phyloP scores from a whole-genome alignment of 1,284 basidiomycete species.

The Marasmius tenuissimus region DNA sequence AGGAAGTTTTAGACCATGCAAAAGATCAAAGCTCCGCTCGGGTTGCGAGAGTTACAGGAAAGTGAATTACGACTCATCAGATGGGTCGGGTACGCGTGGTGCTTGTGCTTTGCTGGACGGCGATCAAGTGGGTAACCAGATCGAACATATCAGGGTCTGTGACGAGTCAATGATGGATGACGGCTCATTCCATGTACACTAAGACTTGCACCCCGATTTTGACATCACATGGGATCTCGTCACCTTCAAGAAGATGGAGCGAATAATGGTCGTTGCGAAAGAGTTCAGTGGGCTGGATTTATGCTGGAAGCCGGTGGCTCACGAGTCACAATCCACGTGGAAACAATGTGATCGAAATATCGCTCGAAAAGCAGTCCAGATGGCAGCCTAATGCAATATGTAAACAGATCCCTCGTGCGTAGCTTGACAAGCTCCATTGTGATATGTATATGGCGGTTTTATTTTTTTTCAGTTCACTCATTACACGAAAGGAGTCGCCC shows the following conservation, averaged over 20 bases:
- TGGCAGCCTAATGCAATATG: too few relatives aligned
- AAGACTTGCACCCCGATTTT: slow-evolving; percentile 7
- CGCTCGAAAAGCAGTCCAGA: too few relatives aligned
- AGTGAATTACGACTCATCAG: slow-evolving; percentile 33
- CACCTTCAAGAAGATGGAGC: slow-evolving; percentile 28
- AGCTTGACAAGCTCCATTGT: too few relatives aligned
- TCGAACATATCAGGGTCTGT: background rate
- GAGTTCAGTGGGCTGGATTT: slow-evolving; percentile 37
- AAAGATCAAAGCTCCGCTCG: background rate
- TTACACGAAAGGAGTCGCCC: too few relatives aligned
- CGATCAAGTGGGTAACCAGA: slow-evolving; percentile 31
- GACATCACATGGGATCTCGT: slow-evolving; percentile 27
- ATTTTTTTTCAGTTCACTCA: too few relatives aligned
- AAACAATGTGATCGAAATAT: slow-evolving; percentile 40
- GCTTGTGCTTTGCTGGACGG: slow-evolving; percentile 24
- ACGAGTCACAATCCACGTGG: slow-evolving; percentile 40
- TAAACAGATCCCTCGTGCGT: too few relatives aligned
- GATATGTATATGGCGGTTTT: too few relatives aligned
- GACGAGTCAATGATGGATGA: background rate
- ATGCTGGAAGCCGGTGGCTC: slow-evolving; percentile 43
- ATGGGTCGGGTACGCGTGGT: slow-evolving; percentile 23
- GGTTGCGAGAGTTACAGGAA: slow-evolving; percentile 28
- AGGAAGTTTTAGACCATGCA: background rate
- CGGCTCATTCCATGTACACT: background rate
- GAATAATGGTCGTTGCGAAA: slow-evolving; percentile 32